phyloP scores from a whole-genome alignment of 495 filamentous ascomycete genomes.

The Neurospora sublineolata region DNA sequence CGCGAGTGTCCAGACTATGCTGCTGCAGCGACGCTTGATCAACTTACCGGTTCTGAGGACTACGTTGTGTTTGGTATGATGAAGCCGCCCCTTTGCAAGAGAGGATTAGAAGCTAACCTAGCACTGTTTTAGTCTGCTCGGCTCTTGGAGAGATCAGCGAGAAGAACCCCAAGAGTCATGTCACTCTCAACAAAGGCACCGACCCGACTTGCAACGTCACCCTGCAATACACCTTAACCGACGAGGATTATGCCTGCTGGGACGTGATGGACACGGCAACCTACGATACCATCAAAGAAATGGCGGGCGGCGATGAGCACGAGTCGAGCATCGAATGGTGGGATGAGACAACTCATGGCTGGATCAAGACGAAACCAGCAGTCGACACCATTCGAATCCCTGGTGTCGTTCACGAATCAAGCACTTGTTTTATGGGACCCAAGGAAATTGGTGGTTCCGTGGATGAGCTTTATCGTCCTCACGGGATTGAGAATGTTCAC shows the following conservation, averaged over 20 bases:
- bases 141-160: background rate
- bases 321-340: background rate
- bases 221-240: background rate
- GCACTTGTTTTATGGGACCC: background rate
- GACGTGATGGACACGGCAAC: background rate
- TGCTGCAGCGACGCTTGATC: background rate
- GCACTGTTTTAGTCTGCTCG: background rate
- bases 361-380: background rate
- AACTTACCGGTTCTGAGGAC: background rate
- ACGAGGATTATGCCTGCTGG: background rate
- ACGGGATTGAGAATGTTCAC: background rate
- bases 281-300: background rate
- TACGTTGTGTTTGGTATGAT: background rate
- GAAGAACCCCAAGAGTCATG: background rate
- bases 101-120: background rate
- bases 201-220: background rate
- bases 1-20: background rate
- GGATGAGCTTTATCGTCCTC: background rate
- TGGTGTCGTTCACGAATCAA: background rate
- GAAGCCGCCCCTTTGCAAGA: background rate
- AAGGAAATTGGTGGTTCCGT: background rate
- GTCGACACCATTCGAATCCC: background rate
- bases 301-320: background rate
- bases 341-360: background rate
- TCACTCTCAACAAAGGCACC: background rate